Evolutionary conservation across 2,329 filamentous ascomycete species (phyloP).

Genomic region (Colletotrichum godetiae): DNA sequence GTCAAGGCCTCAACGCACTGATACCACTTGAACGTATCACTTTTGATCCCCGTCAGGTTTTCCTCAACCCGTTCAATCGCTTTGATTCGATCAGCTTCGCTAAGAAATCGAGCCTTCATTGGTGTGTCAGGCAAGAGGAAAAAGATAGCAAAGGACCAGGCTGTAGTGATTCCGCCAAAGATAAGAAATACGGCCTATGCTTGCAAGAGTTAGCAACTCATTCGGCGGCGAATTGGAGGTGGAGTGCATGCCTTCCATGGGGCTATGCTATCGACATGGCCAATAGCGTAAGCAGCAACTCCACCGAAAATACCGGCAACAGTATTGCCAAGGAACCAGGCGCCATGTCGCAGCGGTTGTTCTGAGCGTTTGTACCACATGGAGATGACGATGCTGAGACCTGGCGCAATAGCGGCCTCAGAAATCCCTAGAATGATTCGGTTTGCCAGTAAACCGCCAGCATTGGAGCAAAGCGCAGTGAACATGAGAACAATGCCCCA

Average conservation of each 20-base stretch:
- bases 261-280: conserved; percentile 38
- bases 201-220: conserved; percentile 44
- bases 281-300: conserved; percentile 44
- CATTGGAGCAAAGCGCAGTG: conserved; percentile 41
- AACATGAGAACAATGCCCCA: conserved; percentile 40
- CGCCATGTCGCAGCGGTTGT: conserved; percentile 44
- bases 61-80: conserved; percentile 77
- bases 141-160: conserved; percentile 68
- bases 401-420: conserved; percentile 46
- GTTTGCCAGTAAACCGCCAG: conserved; percentile 42
- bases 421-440: conserved; percentile 47
- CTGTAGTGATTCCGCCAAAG: conserved; percentile 70
- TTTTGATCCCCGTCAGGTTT: conserved; percentile 83
- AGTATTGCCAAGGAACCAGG: conserved; percentile 49
- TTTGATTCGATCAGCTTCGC: conserved; percentile 72
- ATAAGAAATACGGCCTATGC: conserved; percentile 69
- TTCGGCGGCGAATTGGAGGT: too few species aligned
- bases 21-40: conserved; percentile 73
- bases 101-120: conserved; percentile 64
- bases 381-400: conserved; percentile 42
- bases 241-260: not conserved
- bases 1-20: conserved; percentile 67
- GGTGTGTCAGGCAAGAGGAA: conserved; percentile 68
- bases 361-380: conserved; percentile 50
- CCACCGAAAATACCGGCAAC: conserved; percentile 44